Evolutionary conservation across 805 yeast species (phyloP).

Genomic region (Ascoidea asiatica): DNA sequence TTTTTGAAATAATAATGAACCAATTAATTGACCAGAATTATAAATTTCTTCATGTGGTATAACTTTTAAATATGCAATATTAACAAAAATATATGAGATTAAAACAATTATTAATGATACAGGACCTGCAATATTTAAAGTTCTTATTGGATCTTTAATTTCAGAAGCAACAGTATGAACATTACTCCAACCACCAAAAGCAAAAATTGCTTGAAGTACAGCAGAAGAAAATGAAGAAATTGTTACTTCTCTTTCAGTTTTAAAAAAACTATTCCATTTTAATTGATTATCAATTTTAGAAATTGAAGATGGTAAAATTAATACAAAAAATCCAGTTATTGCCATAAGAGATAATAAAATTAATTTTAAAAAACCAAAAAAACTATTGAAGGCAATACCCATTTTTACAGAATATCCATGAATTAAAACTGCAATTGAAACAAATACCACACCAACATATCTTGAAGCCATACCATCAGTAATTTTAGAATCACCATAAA

Average conservation of each 20-base stretch:
- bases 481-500: conserved; percentile 25
- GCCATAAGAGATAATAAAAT: conserved; percentile 38
- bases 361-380: conserved; percentile 49
- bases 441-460: conserved; percentile 26
- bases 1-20: conserved; percentile 42
- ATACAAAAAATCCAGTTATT: conserved; percentile 42
- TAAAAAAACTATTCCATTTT: conserved; percentile 19
- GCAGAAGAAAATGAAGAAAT: conserved; percentile 38
- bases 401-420: conserved; percentile 47
- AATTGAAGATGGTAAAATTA: conserved; percentile 29
- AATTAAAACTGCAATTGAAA: conserved; percentile 23
- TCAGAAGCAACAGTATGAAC: conserved; percentile 51
- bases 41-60: conserved; percentile 40
- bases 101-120: conserved; percentile 32
- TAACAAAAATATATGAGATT: conserved; percentile 35
- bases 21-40: conserved; percentile 42
- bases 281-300: conserved; percentile 31
- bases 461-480: conserved; percentile 25
- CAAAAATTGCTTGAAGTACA: conserved; percentile 42
- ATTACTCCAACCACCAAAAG: conserved; percentile 50
- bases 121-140: conserved; percentile 51
- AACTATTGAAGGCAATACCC: conserved; percentile 49
- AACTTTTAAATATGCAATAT: conserved; percentile 41
- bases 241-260: conserved; percentile 20
- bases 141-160: conserved; percentile 41